Percentiles rank a stretch among this genome's conserved stretches.
These are phyloP conservation scores for Phyllostachys edulis DNA, from an alignment of 176 grass and related monocot genomes.

Conservation along the genomic window DNA sequence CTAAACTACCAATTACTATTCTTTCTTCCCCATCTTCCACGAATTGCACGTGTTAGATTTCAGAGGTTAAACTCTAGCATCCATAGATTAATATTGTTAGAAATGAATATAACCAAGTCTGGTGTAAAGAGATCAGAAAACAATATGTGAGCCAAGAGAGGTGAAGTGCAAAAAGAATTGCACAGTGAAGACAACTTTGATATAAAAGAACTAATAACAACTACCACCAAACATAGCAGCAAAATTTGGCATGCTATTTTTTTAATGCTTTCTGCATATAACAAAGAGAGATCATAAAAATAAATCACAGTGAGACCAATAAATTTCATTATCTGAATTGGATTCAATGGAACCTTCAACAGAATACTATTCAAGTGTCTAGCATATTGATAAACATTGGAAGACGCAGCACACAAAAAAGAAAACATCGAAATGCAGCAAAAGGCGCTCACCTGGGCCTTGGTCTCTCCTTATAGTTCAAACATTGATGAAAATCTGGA, in stretches of 20 bases:
- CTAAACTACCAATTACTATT: constrained; percentile 67
- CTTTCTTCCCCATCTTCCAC: constrained; percentile 40
- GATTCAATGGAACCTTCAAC: too few species aligned
- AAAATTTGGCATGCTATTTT: neutral
- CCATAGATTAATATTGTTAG: neutral
- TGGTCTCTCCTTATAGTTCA: too few species aligned
- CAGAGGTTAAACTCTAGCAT: neutral
- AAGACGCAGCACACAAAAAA: too few species aligned
- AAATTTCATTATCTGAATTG: too few species aligned
- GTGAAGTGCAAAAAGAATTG: neutral
- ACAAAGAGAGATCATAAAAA: neutral
- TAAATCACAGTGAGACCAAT: neutral
- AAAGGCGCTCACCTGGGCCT: too few species aligned
- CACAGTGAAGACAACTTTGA: neutral
- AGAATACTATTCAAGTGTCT: too few species aligned
- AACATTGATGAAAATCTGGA: too few species aligned
- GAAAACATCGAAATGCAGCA: too few species aligned
- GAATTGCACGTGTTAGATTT: constrained; percentile 53
- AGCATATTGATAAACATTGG: too few species aligned
- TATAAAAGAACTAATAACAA: constrained; percentile 9
- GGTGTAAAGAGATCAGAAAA: neutral
- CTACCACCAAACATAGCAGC: neutral
- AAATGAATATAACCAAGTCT: neutral
- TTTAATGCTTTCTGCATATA: neutral
- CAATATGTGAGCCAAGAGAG: neutral